Base-by-base conservation (phyloP, 163 green algal species). In the Chlorella variabilis region DNA sequence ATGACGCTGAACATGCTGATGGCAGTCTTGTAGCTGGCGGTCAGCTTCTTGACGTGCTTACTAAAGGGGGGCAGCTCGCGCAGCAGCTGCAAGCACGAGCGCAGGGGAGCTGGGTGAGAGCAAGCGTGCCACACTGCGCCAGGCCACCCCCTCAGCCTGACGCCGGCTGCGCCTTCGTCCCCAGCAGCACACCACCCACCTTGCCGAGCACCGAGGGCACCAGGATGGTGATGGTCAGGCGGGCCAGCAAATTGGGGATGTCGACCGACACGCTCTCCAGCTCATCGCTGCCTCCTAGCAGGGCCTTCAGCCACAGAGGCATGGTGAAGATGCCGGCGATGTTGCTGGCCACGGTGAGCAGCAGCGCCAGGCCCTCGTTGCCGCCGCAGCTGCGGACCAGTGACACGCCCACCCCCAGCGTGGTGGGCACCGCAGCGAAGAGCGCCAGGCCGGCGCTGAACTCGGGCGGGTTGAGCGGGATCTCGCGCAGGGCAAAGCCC, bases 291-390 rank as follows among this genome's bases (percentile, higher is more conserved):
- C 71, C 76, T 4, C 39, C 31, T 34, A 90, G 66, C 25, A 90
- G 49, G 4, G 81, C 74, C 61, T 84, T 78, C 15, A 87, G 78
- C 78, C 61, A 78, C 8, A 82, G 21, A 2, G 66, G 88, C 48
- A 90, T 85, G 1, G 88, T 93, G n/a, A 93, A 84, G 45, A 94
- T 87, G 20, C 82, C 54, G 23, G 23, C 23, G 54, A 63, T 63
- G 54, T 63, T 63, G 54, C 54, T 63, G 54, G 54, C 54, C 18
- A 63, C 70, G 15, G 88, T 93, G 5, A 94, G 87, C 38, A 90
- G 69, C 36, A 94, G 81, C 42, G 91, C 91, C 39, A 94, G 75
- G 39, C 87, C 86, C 34, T 86, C 81, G 77, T 93, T 93, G 49
- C 91, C 91, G 34, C 84, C 80, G 25, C 80, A 83, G 41, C 82